Percentiles rank a stretch among this genome's conserved stretches.
Conservation (phyloP, 305 asterid genomes). For the Monarda citriodora region DNA sequence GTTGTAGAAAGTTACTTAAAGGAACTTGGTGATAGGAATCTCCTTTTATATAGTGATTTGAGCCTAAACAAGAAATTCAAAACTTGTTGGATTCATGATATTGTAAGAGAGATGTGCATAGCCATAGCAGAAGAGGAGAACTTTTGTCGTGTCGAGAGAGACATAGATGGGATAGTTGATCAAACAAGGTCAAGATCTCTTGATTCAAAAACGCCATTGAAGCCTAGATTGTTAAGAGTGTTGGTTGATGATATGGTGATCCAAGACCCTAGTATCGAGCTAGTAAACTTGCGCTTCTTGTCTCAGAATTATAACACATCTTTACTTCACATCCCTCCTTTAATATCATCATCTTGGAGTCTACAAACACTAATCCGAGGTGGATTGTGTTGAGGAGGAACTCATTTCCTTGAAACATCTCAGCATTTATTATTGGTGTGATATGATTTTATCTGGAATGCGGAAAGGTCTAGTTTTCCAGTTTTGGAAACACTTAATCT, state of each 20-base stretch:
- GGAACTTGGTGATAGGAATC: constrained; percentile 7
- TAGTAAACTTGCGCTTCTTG: not conserved
- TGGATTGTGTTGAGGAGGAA: too few relatives aligned
- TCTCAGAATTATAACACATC: not conserved
- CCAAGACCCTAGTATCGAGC: not conserved
- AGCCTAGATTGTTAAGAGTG: not conserved
- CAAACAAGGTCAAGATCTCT: too few relatives aligned
- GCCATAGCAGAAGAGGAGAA: not conserved
- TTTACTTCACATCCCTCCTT: too few relatives aligned
- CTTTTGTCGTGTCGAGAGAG: too few relatives aligned
- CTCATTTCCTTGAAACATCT: not conserved
- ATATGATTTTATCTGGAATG: not conserved
- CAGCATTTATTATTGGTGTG: accelerated
- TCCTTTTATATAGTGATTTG: not conserved
- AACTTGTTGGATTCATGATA: not conserved
- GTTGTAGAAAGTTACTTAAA: not conserved
- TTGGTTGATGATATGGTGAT: not conserved
- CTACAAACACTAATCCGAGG: not conserved
- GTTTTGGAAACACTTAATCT: not conserved
- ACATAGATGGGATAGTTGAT: too few relatives aligned
- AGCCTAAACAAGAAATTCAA: not conserved
- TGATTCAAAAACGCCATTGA: not conserved
- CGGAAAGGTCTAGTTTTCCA: not conserved
- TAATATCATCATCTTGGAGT: not conserved
- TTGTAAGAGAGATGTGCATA: constrained; percentile 1